Percentiles rank a stretch among this genome's conserved stretches.
Conservation (phyloP, 2,329 filamentous ascomycete species). For the Chaetomiaceae sp. region DNA sequence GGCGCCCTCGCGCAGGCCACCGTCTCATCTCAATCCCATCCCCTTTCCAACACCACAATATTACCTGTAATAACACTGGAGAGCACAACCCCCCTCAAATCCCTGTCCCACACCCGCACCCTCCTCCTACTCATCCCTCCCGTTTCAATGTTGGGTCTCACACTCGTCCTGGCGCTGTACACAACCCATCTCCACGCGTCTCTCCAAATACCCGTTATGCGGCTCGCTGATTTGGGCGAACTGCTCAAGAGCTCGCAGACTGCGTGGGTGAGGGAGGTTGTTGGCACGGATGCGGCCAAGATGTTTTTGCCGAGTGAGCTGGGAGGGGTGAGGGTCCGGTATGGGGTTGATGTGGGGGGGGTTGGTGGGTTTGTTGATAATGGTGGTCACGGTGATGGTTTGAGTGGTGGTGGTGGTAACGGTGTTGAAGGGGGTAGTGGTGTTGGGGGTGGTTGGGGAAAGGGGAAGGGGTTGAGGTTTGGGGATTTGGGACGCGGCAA, state of each 20-base stretch:
- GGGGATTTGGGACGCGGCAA: too few species aligned
- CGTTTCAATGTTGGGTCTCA: not conserved
- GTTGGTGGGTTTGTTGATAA: constrained; percentile 7
- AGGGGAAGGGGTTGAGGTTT: too few species aligned
- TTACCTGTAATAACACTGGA: not conserved
- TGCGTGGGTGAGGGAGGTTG: constrained; percentile 11
- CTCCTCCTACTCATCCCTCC: constrained; percentile 19
- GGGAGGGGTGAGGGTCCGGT: constrained; percentile 14
- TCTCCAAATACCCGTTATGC: constrained; percentile 22
- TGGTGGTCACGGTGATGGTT: too few species aligned
- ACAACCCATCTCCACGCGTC: not conserved
- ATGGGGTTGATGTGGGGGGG: constrained; percentile 20
- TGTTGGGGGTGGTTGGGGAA: too few species aligned
- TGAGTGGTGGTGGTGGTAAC: too few species aligned
- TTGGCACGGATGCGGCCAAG: constrained; percentile 20
- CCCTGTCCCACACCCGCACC: constrained; percentile 10
- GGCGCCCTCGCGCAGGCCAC: constrained; percentile 22
- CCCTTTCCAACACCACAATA: not conserved
- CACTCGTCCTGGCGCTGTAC: constrained; percentile 2
- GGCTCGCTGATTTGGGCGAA: constrained; percentile 14
- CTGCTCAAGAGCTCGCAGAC: constrained; percentile 25
- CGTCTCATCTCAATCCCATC: not conserved
- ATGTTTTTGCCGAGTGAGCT: constrained; percentile 21
- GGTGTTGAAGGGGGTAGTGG: too few species aligned
- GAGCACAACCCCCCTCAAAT: not conserved